Evolutionary conservation across 768 basidiomycete genomes (phyloP), one percentile per base, ranked within the genome.

Genomic region (Mycena rebaudengoi): DNA sequence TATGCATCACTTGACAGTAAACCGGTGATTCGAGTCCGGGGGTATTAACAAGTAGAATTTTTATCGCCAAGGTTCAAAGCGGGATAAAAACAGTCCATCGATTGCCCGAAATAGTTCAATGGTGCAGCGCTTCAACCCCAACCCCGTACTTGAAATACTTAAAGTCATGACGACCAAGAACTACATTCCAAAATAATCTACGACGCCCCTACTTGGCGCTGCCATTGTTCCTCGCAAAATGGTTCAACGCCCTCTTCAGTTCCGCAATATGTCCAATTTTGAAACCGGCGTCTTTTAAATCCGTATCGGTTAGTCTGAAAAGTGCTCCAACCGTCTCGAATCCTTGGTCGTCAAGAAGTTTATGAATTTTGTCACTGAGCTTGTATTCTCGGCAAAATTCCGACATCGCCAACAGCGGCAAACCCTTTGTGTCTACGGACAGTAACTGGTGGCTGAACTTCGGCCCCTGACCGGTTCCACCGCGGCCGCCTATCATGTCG

Each of bases 131-230:
- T 18, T 18, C 25, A 46, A 21, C 44, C 25, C 23, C 29, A 13
- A 26, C 25, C 25, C 44, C 25, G 14, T 18, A 46, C 44, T 28
- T 5, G n/a, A n/a, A n/a, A n/a, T n/a, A n/a, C n/a, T n/a, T n/a
- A n/a, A 46, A 46, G 18, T 21, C 18, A 46, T 5, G 29, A 46
- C 29, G 3, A 32, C 16, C 16, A 49, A 49, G n/a, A 49, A 13
- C n/a, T 49, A 32, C 29, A 49, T 49, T 30, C 21, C n/a, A 32
- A 49, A 49, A 49, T 49, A 49, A 49, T 49, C 29, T 32, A 49
- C 26, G 18, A 26, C 13, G 44, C n/a, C 44, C 25, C 44, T 46
- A 46, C 26, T 46, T 46, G 14, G 44, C 44, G 18, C 25, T 28
- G 26, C 44, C 44, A 46, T 49, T 25, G 33, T 37, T 52, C 8